Base-by-base conservation (phyloP, 371 early-diverging fungal species). In the Mucor circinelloides region DNA sequence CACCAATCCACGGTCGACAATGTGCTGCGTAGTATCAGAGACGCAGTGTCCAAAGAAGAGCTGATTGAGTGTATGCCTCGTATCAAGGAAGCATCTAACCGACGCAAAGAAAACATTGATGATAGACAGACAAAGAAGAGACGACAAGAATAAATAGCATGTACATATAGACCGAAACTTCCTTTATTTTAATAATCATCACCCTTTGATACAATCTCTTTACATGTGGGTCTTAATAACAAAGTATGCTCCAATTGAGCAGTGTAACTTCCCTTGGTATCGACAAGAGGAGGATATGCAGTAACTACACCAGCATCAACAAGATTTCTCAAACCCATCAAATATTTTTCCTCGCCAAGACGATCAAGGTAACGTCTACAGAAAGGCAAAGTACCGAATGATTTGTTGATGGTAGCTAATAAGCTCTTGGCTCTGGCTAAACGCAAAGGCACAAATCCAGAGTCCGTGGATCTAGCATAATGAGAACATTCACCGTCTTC, bases 161-260 rank as follows among this genome's bases (percentile, higher is more conserved):
- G 48, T 58, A 58, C 19, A 38, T 64, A 48, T 52, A 25, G 23
- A 13, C 52, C 52, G n/a, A n/a, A n/a, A 52, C 27, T 3, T 25
- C 2, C 27, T 58, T 48, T 46, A 38, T 34, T 48, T 66, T 82
- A 80, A 60, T 81, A 83, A 72, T 83, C 83, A 68, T 83, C 83
- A 59, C 83, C 83, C 64, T 80, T 83, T 48, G 83, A 80, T 9
- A 83, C 60, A 67, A 82, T 82, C 79, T 97, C 98, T 81, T 97
- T 97, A 71, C 90, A 85, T 1, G 93, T 96, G 6, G 98, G 97
- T 68, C 93, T 85, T 44, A 99, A 80, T 30, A 97, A 76, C 27
- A 98, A 80, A 3, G 99, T 99, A 78, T 99, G 99, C 75, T 99
- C 99, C 72, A 89, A 98, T 85, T 99, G 99, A 4, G 99, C 98